Evolutionary conservation across 176 grass and related monocot species (phyloP).

Genomic region (Oryza officinalis): DNA sequence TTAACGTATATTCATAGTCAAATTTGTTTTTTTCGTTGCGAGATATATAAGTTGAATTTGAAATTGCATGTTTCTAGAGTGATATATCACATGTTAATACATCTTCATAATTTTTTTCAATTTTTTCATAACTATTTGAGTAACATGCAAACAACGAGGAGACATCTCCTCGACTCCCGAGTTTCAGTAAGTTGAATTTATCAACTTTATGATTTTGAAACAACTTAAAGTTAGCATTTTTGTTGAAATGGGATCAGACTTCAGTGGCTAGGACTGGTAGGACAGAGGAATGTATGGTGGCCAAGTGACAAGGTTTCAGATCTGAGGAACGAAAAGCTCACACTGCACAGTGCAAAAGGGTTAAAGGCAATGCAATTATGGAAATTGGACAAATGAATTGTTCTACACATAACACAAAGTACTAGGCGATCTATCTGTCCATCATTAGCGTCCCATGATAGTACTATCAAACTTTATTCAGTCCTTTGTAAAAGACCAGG

Average conservation of each 20-base stretch:
- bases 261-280: background rate
- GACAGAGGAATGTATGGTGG: background rate
- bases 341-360: conserved; percentile 31
- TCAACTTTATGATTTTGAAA: background rate
- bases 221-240: background rate
- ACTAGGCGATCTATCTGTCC: conserved; percentile 1
- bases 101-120: too few relatives aligned
- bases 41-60: too few relatives aligned
- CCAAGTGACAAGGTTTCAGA: conserved; percentile 3
- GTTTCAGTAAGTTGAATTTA: background rate
- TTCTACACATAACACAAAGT: conserved; percentile 19
- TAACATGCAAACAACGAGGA: too few relatives aligned
- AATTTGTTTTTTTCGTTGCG: too few relatives aligned
- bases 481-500: background rate
- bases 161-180: too few relatives aligned
- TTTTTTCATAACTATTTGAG: too few relatives aligned
- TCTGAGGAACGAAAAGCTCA: conserved; percentile 24
- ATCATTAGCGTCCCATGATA: conserved; percentile 41
- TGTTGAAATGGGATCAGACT: background rate
- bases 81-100: too few relatives aligned
- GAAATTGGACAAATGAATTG: background rate
- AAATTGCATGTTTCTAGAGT: too few relatives aligned
- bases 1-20: too few relatives aligned
- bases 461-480: conserved; percentile 22
- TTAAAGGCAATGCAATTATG: conserved; percentile 2